phyloP scores from a whole-genome alignment of 805 yeast genomes.

The Candida vartiovaarae region DNA sequence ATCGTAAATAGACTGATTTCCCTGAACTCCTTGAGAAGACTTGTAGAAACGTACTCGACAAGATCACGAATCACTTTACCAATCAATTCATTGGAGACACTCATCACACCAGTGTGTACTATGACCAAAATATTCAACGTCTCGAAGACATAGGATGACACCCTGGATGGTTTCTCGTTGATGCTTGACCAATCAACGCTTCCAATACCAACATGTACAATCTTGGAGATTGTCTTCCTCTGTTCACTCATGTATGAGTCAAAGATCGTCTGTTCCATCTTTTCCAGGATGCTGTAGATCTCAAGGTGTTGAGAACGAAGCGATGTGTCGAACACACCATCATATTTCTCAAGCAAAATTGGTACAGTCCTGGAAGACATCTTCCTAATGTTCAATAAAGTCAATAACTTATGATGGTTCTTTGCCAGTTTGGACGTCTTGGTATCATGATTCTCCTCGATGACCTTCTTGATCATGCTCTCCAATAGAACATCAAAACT shows the following conservation, averaged over 20 bases:
- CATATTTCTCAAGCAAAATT: slow-evolving; percentile 40
- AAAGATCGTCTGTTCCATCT: slow-evolving; percentile 47
- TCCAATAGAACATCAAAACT: slow-evolving; percentile 41
- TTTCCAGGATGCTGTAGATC: slow-evolving; percentile 37
- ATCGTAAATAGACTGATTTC: slow-evolving; percentile 38
- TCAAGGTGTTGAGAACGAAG: slow-evolving; percentile 36
- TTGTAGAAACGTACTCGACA: slow-evolving; percentile 31
- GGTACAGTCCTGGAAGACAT: slow-evolving; percentile 43
- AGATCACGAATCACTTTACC: slow-evolving; percentile 38
- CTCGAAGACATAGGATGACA: slow-evolving; percentile 42
- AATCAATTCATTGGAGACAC: slow-evolving; percentile 41
- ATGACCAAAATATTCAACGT: slow-evolving; percentile 40
- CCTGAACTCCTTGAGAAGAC: slow-evolving; percentile 32
- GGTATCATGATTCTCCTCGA: slow-evolving; percentile 29
- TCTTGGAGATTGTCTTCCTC: slow-evolving; percentile 32
- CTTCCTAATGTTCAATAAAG: slow-evolving; percentile 47
- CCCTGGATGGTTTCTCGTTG: slow-evolving; percentile 29
- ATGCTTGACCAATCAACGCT: slow-evolving; percentile 37
- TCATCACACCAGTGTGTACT: slow-evolving; percentile 44
- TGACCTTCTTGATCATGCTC: slow-evolving; percentile 33
- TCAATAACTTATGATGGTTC: slow-evolving; percentile 40
- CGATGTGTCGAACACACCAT: slow-evolving; percentile 40
- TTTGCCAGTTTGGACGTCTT: slow-evolving; percentile 21
- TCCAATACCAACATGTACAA: slow-evolving; percentile 33
- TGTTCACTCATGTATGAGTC: slow-evolving; percentile 45